Evolutionary conservation across 345 rosid species (phyloP).

Genomic region (Corymbia maculata): DNA sequence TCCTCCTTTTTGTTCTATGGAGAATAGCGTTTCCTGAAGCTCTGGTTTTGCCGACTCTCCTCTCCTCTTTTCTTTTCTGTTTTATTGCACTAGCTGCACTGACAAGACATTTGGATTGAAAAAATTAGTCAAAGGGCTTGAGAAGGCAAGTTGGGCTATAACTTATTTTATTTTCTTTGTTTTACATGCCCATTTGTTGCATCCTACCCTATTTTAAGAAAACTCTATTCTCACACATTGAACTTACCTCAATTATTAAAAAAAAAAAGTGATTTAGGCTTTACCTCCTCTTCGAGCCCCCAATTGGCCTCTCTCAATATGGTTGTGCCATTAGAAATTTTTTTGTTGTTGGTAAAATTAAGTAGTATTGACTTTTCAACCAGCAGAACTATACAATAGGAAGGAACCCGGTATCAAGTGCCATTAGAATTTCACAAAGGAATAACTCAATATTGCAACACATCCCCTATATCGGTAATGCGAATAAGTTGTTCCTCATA

Average conservation of each 20-base stretch:
- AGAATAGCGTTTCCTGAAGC: neutral
- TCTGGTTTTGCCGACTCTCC: neutral
- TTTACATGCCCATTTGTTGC: neutral
- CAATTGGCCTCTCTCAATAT: neutral
- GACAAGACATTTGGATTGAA: neutral
- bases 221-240: neutral
- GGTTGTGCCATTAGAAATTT: neutral
- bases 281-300: neutral
- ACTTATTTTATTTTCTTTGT: neutral
- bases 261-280: no score
- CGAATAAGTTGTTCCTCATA: neutral
- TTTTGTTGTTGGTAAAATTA: no score
- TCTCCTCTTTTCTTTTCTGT: neutral
- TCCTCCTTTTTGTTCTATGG: neutral
- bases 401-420: no score
- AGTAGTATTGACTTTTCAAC: no score
- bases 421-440: no score
- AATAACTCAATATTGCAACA: neutral
- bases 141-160: neutral
- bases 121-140: neutral
- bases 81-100: neutral
- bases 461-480: no score
- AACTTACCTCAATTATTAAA: no score
- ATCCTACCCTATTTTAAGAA: neutral
- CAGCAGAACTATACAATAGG: no score